These are phyloP conservation scores for Rutstroemia sp. DNA, from an alignment of 2,329 filamentous ascomycete genomes.

Conservation along the genomic window DNA sequence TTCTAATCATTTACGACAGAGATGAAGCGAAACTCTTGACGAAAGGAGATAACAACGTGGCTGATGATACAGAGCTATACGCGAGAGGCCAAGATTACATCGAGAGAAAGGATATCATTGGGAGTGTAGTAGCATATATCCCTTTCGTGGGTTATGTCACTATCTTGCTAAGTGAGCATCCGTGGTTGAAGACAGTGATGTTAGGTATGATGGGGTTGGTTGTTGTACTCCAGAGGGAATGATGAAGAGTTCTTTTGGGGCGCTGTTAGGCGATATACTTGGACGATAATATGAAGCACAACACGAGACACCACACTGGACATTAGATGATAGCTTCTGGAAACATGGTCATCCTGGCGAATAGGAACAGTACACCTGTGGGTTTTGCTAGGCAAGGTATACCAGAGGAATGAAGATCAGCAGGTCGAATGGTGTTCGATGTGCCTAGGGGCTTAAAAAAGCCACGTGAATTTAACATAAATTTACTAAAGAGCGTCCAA, in stretches of 20 bases:
- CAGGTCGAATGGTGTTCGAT: too few species aligned
- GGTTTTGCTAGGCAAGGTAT: too few species aligned
- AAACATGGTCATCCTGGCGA: too few species aligned
- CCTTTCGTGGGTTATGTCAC: conserved; percentile 97
- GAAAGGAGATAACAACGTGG: conserved; percentile 94
- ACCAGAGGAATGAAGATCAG: too few species aligned
- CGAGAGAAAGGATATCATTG: conserved; percentile 82
- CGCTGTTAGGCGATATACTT: too few species aligned
- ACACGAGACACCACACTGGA: too few species aligned
- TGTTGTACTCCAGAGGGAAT: conserved; percentile 89
- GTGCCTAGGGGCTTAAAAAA: too few species aligned
- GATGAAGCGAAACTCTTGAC: conserved; percentile 70
- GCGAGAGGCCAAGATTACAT: conserved; percentile 82
- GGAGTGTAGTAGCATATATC: conserved; percentile 84
- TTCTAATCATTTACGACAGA: conserved; percentile 28
- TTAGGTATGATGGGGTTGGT: conserved; percentile 90
- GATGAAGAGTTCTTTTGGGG: background rate
- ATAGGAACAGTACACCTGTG: too few species aligned
- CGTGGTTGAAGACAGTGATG: conserved; percentile 95
- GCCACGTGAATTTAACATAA: too few species aligned
- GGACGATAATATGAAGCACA: too few species aligned
- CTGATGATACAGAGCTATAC: conserved; percentile 89
- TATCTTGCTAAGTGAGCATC: conserved; percentile 89
- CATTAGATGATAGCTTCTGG: too few species aligned
- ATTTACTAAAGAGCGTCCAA: too few species aligned